Evolutionary conservation across 257 asterid genomes (phyloP).

Genomic region (Mentha longifolia): DNA sequence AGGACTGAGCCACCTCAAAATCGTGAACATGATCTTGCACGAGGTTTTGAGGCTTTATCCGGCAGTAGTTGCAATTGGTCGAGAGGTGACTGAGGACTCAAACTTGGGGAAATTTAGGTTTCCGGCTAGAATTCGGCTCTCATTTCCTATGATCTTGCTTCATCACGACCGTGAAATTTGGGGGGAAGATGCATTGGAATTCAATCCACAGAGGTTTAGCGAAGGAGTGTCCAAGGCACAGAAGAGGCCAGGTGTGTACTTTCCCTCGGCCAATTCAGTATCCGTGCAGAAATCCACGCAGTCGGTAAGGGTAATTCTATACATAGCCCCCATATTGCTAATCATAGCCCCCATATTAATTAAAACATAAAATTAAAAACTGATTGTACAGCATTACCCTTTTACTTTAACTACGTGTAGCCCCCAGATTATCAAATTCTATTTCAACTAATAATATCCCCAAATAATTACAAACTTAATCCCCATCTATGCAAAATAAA

Average conservation of each 20-base stretch:
- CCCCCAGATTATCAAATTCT: no score
- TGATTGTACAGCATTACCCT: no score
- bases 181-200: constrained; percentile 47
- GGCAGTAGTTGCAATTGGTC: neutral
- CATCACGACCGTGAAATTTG: constrained; percentile 41
- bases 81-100: constrained; percentile 28
- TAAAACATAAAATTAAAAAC: no score
- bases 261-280: no score
- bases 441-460: no score
- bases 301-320: no score
- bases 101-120: constrained; percentile 32
- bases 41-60: constrained; percentile 45
- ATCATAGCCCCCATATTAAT: no score
- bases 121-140: constrained; percentile 25
- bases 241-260: constrained; percentile 22
- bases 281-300: no score
- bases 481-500: no score
- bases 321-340: no score
- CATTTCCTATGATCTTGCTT: constrained; percentile 20
- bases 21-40: neutral
- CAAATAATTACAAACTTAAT: no score
- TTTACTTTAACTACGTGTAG: no score
- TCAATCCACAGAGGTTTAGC: constrained; percentile 44
- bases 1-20: constrained; percentile 39
- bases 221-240: constrained; percentile 43